Conservation (phyloP, 73 alveolate species). For the Paraurostyla sp. region DNA sequence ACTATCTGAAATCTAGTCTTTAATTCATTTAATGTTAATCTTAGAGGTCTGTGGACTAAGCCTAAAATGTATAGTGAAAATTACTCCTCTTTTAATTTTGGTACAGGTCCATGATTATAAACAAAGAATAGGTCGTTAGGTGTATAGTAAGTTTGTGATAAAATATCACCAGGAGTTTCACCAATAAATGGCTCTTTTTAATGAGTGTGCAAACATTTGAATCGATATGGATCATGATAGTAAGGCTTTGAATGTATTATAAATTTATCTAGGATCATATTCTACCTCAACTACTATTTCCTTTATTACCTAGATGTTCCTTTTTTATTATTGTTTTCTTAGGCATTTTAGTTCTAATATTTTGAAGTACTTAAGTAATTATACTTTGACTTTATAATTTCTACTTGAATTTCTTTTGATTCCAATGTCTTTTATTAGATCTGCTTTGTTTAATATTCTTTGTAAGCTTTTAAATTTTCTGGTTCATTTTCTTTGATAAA, state of each 20-base stretch:
- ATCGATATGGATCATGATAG: neutral
- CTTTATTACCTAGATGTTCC: neutral
- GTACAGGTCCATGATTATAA: conserved; percentile 77
- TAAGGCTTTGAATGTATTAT: neutral
- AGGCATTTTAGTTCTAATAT: neutral
- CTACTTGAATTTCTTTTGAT: neutral
- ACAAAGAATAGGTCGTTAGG: conserved; percentile 66
- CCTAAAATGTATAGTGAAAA: conserved; percentile 39
- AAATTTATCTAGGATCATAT: neutral
- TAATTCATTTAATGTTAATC: conserved; percentile 34
- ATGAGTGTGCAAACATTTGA: conserved; percentile 1
- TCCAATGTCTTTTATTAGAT: too few species aligned
- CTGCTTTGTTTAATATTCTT: too few species aligned
- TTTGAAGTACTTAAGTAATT: neutral
- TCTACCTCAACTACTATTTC: neutral
- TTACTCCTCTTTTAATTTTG: conserved; percentile 30
- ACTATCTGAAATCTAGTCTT: conserved; percentile 31
- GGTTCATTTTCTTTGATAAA: too few species aligned
- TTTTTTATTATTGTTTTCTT: neutral
- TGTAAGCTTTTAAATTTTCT: too few species aligned
- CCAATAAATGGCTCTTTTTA: conserved; percentile 67
- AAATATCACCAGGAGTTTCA: conserved; percentile 65
- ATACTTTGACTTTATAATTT: neutral
- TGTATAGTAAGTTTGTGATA: conserved; percentile 52
- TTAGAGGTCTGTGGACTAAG: conserved; percentile 9